Evolutionary conservation across 2,329 filamentous ascomycete species (phyloP), one percentile per base, ranked within the genome.

Genomic region (Aspergillus jensenii): DNA sequence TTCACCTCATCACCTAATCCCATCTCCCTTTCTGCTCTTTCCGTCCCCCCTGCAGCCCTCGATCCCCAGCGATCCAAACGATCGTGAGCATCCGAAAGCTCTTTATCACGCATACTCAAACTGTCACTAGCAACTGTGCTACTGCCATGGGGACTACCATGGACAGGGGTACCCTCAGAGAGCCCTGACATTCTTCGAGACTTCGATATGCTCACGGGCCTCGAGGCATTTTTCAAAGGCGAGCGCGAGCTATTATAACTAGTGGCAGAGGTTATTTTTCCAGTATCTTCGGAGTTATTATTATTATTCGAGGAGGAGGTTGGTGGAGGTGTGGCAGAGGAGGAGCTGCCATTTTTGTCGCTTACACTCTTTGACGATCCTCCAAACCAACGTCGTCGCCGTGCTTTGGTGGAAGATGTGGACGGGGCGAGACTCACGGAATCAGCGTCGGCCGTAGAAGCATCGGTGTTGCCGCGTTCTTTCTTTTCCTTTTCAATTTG

Each of bases 1-100:
- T 88, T 82, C 23, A 89, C 86, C 69, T 96, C 91, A 71, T 96
- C 92, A 1, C 90, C 90, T 50, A 96, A 83, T 0, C 90, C 90
- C 87, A 91, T 92, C 64, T 78, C 87, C 64, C 64, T 76, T 71
- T 71, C 74, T 21, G 73, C 81, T 55, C 80, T 72, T 53, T 79
- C 76, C 12, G 83, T 85, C 78, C 62, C 80, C 74, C 62, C 81
- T 70, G 63, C 81, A 79, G 73, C 86, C 78, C 67, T 84, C 75
- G 72, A 83, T 78, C 78, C 71, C 70, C 81, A 82, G 46, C 73
- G 76, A 70, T 82, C 79, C 44, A 82, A 72, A 65, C 81, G 82
- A 60, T 83, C 79, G 45, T 75, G 71, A n/a, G 69, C 67, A 44
- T 72, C 66, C n/a, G 70, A 63, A 15, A 75, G 65, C 49, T 78